Conservation (phyloP, 257 asterid species). For the Gentiana macrophylla region DNA sequence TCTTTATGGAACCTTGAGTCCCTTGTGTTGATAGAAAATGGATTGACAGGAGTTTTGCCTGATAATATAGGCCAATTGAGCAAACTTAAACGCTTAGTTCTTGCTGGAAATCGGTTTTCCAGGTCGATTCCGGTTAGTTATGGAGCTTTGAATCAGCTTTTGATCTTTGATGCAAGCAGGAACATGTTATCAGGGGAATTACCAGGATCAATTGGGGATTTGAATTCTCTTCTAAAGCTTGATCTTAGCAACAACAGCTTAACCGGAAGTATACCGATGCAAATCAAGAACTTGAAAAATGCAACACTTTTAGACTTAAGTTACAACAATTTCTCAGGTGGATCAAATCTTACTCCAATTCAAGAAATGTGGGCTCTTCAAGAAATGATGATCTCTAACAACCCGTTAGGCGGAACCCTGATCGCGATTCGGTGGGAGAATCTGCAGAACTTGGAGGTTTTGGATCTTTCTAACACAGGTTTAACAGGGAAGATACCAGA, state of each 20-base stretch:
- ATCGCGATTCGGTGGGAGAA: slow-evolving; percentile 18
- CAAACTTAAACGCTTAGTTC: slow-evolving; percentile 12
- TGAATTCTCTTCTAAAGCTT: slow-evolving; percentile 21
- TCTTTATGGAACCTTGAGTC: slow-evolving; percentile 16
- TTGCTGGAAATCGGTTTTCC: slow-evolving; percentile 17
- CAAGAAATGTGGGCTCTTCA: slow-evolving; percentile 10
- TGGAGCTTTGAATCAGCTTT: slow-evolving; percentile 15
- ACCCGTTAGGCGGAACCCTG: slow-evolving; percentile 17
- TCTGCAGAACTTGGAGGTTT: slow-evolving; percentile 12
- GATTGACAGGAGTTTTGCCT: slow-evolving; percentile 21
- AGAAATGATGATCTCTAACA: slow-evolving; percentile 15
- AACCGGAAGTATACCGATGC: slow-evolving; percentile 15
- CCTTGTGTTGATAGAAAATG: slow-evolving; percentile 20
- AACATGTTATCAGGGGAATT: slow-evolving; percentile 17
- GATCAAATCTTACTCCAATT: slow-evolving; percentile 5
- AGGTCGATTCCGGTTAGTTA: slow-evolving; percentile 17
- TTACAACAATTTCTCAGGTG: slow-evolving; percentile 17
- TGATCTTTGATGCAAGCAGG: slow-evolving; percentile 21
- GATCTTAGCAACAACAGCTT: slow-evolving; percentile 23
- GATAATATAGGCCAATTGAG: slow-evolving; percentile 13
- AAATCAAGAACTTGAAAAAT: slow-evolving; percentile 15
- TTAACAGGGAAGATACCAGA: slow-evolving; percentile 16
- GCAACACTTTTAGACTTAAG: slow-evolving; percentile 18
- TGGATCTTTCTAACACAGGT: slow-evolving; percentile 21
- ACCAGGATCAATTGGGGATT: slow-evolving; percentile 16